A percentile compares a stretch with the other conserved stretches of the same genome.
Conservation (phyloP, 108 stramenopile genomes). For the Ochromonas danica region DNA sequence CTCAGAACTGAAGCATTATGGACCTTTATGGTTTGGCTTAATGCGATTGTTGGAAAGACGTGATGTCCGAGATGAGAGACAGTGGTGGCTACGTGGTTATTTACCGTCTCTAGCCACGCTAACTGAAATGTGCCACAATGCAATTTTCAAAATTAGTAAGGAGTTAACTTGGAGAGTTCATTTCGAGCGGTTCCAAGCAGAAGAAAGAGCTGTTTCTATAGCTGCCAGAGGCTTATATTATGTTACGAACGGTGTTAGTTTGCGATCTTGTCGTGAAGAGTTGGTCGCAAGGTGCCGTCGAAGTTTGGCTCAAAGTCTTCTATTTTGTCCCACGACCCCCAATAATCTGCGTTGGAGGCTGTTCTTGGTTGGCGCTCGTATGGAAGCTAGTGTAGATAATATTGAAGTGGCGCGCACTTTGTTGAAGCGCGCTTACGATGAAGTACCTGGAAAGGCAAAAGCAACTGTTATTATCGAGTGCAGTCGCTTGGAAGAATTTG, state of each 20-base stretch:
- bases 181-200: slow-evolving; percentile 84
- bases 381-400: slow-evolving; percentile 82
- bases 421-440: slow-evolving; percentile 76
- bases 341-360: slow-evolving; percentile 67
- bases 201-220: slow-evolving; percentile 74
- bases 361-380: slow-evolving; percentile 89
- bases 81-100: slow-evolving; percentile 57
- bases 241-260: slow-evolving; percentile 37
- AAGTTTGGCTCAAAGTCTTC: slow-evolving; percentile 72
- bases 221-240: slow-evolving; percentile 56
- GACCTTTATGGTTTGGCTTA: slow-evolving; percentile 94
- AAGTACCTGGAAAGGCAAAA: slow-evolving; percentile 82
- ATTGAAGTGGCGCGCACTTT: slow-evolving; percentile 67
- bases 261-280: slow-evolving; percentile 43
- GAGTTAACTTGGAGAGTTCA: slow-evolving; percentile 94
- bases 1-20: slow-evolving; percentile 83
- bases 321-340: slow-evolving; percentile 81
- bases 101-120: slow-evolving; percentile 62
- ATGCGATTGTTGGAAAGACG: slow-evolving; percentile 73
- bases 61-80: slow-evolving; percentile 38
- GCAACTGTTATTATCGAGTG: slow-evolving; percentile 82
- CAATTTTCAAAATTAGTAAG: slow-evolving; percentile 74
- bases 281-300: slow-evolving; percentile 55
- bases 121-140: slow-evolving; percentile 72
- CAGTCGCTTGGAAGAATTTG: slow-evolving; percentile 84